These are phyloP conservation scores for Blastocystis sp. DNA, from an alignment of 352 stramenopile genomes.

Conservation along the genomic window DNA sequence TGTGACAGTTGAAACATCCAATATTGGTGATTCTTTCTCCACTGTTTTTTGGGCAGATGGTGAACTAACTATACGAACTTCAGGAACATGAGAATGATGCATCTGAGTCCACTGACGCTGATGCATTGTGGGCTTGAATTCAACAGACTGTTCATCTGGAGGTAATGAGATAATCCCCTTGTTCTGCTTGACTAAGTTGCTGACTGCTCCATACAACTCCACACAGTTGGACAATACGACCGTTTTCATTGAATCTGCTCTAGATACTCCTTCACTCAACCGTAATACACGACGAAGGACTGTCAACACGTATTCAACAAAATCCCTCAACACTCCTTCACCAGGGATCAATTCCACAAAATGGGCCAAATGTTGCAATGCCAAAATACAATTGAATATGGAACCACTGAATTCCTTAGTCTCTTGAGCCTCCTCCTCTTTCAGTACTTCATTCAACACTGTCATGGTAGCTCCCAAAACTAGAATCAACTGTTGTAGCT, in stretches of 20 bases:
- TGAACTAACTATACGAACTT: no score
- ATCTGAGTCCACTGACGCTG: background rate
- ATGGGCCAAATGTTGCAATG: background rate
- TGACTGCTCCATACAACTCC: background rate
- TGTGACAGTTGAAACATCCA: background rate
- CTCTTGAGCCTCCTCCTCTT: background rate
- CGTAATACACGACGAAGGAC: background rate
- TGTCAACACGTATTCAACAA: slow-evolving; percentile 32
- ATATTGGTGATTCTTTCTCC: background rate
- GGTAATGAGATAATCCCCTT: background rate
- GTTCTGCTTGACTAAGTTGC: background rate
- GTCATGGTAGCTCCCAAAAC: slow-evolving; percentile 23
- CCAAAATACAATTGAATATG: background rate
- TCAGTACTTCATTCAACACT: slow-evolving; percentile 1
- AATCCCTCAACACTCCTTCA: background rate
- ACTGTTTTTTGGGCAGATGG: background rate
- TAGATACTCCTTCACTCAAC: background rate
- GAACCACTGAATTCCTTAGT: background rate
- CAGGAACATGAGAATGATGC: background rate
- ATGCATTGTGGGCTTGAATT: background rate
- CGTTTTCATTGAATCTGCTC: background rate
- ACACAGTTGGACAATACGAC: background rate
- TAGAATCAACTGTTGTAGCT: slow-evolving; percentile 25
- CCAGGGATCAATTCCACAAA: slow-evolving; percentile 31
- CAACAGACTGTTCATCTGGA: background rate